Base-by-base conservation (phyloP, 345 rosid genomes). In the Schrenkiella parvula region DNA sequence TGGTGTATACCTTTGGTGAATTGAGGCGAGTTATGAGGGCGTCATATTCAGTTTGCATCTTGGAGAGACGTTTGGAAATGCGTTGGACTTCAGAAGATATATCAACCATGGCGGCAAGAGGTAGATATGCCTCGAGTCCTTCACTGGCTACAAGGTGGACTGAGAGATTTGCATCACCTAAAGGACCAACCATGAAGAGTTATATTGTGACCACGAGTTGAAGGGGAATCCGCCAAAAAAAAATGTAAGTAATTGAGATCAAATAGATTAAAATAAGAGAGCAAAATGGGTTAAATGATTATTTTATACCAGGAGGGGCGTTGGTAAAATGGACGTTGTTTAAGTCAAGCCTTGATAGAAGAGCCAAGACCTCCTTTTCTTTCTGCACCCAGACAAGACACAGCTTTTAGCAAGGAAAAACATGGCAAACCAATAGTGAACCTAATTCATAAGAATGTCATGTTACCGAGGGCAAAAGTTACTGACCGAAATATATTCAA, bases 81-180 rank as follows among this genome's bases (percentile, higher is more conserved):
- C 97, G 95, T 68, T 88, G 83, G 37, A 91, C 87, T 82, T 95
- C 99, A 61, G 89, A 80, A 52, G 96, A 91, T 78, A 95, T 81
- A 77, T 88, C 95, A 68, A 95, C 91, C 97, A 95, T 89, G 71
- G 84, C 97, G 4, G 93, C 85, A 52, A 95, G 96, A 10, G 97
- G 97, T 53, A 95, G 95, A 83, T 89, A 91, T 46, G 99, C 97
- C 80, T 95, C 99, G 47, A 95, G 84, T 55, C 97, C 99, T 80
- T 95, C 95, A 67, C 97, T 84, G 22, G 97, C 99, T 74, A 95
- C 97, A 55, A 95, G 78, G 78, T 95, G 99, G 39, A 95, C 90
- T 8, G 96, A 95, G 22, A 79, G 83, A 53, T 85, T 84, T 57
- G 90, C 97, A 81, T 91, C 87, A 75, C 76, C 97, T 93, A 80